Conservation (phyloP, 2,329 filamentous ascomycete genomes). For the Penicillium sp. region DNA sequence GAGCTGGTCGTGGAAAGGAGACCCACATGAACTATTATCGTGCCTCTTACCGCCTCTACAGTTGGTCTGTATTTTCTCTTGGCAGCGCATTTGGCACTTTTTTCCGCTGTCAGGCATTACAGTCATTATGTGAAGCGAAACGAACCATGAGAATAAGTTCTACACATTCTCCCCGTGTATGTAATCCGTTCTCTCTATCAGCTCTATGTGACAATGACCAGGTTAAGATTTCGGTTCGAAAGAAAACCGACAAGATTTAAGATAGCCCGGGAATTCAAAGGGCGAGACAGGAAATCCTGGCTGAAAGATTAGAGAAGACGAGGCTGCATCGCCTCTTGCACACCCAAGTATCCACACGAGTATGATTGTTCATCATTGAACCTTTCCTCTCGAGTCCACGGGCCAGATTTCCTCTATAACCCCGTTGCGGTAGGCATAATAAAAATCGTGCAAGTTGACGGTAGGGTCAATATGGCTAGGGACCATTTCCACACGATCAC, state of each 20-base stretch:
- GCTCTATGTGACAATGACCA: neutral
- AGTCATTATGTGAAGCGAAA: too few relatives aligned
- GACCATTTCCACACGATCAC: constrained; percentile 54
- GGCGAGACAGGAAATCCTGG: neutral
- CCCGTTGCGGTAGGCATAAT: constrained; percentile 51
- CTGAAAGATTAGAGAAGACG: neutral
- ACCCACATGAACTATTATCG: neutral
- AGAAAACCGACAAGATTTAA: neutral
- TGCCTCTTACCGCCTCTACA: neutral
- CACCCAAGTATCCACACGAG: neutral
- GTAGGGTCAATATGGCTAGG: constrained; percentile 58
- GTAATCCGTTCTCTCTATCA: neutral
- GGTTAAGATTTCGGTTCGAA: neutral
- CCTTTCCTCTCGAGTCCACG: constrained; percentile 53
- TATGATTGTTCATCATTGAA: constrained; percentile 39
- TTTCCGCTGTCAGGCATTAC: too few relatives aligned
- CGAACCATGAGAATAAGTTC: too few relatives aligned
- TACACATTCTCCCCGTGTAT: neutral
- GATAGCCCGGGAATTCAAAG: neutral
- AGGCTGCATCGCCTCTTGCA: neutral
- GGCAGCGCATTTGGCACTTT: neutral
- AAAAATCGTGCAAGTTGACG: constrained; percentile 54
- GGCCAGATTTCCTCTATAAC: constrained; percentile 54
- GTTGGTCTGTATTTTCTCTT: neutral
- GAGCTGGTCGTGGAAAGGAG: neutral